Evolutionary conservation across 768 basidiomycete genomes (phyloP).

Genomic region (Albatrellus ellisii): DNA sequence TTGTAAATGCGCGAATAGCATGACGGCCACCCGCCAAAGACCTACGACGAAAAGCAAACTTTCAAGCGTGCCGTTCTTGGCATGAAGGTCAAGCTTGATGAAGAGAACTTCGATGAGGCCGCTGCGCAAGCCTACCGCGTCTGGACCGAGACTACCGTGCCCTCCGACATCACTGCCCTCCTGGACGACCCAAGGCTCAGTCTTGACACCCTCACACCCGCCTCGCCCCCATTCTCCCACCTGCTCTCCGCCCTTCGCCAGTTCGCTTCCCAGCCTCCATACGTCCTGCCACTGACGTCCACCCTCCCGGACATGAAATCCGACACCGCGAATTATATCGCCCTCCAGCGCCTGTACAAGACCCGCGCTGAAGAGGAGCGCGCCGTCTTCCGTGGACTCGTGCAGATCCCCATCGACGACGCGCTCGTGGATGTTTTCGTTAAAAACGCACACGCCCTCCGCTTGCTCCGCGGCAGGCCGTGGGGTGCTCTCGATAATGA

Average conservation of each 20-base stretch:
- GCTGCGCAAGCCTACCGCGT: constrained; percentile 75
- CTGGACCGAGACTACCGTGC: constrained; percentile 45
- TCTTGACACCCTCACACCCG: background rate
- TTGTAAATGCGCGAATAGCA: constrained; percentile 48
- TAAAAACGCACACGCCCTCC: constrained; percentile 67
- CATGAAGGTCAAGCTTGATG: constrained; percentile 65
- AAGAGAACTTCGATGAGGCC: constrained; percentile 98
- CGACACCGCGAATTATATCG: constrained; percentile 70
- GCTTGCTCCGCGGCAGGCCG: constrained; percentile 45
- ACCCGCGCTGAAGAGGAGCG: constrained; percentile 61
- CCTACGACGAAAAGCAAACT: constrained; percentile 49
- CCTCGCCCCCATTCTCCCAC: constrained; percentile 18
- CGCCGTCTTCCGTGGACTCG: constrained; percentile 23
- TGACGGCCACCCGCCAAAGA: constrained; percentile 42
- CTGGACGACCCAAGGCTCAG: no score
- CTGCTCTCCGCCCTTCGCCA: constrained; percentile 51
- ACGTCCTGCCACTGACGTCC: constrained; percentile 71
- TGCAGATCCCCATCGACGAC: constrained; percentile 30
- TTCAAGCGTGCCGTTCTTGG: constrained; percentile 60
- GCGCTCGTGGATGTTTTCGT: constrained; percentile 57
- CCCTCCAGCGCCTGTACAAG: constrained; percentile 79
- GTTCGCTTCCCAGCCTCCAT: constrained; percentile 39
- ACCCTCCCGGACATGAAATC: constrained; percentile 95
- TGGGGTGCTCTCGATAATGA: constrained; percentile 48
- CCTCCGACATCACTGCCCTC: constrained; percentile 10